Evolutionary conservation across 805 yeast species (phyloP), one percentile per base, ranked within the genome.

Genomic region (Cyberlindnera petersonii): DNA sequence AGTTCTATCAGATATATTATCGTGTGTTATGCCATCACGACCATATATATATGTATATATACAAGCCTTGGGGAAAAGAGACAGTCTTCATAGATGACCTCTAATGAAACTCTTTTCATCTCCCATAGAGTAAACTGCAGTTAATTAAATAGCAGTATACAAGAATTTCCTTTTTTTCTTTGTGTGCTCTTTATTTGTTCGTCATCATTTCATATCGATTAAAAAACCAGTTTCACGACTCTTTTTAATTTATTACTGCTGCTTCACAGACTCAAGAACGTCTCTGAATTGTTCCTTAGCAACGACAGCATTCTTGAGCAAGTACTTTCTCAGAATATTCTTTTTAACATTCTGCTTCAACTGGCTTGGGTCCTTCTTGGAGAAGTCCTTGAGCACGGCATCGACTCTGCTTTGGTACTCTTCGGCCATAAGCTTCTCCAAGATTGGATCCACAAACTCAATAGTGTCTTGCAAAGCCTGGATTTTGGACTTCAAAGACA

Each of bases 271-370:
- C 29, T 43, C 48, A 15, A 53, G 42, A 3, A 46, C 43, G 20
- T 49, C 50, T n/a, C 37, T 33, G 31, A 52, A 50, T 39, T 46
- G 46, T 26, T 37, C 46, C 40, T 35, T 52, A 9, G 58, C 58
- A 21, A 37, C 27, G 6, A 43, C 52, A 11, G 53, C 44, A 24
- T 49, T 46, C 27, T 67, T 64, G 49, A 73, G 63, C 20, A 78
- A 64, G 58, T 72, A 80, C 61, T 83, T 85, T 57, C 87, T 73
- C 50, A 85, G 60, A 32, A 86, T 61, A 60, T 88, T 88, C 66
- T 84, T 86, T 56, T 71, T 77, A 17, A 80, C 76, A 58, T 71
- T 70, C 36, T 65, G 66, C 56, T 75, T 72, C 46, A 73, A 49
- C 20, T 42, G 26, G 15, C 65, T 61, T 7, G 74, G 72, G 23